Base-by-base conservation (phyloP, 306 rosid genomes). In the Luffa acutangula region DNA sequence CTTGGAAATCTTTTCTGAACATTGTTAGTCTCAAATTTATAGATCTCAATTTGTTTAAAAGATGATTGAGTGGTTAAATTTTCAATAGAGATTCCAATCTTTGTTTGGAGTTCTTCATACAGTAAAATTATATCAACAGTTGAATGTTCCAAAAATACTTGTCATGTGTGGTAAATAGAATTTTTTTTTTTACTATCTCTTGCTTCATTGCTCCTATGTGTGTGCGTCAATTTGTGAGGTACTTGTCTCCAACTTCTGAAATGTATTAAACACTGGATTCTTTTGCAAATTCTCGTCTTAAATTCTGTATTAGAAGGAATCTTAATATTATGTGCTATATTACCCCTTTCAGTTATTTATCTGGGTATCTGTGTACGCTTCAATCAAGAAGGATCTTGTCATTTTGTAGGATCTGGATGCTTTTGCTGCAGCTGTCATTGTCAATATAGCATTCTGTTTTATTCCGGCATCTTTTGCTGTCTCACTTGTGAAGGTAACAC, bases 391-490 rank as follows among this genome's bases (percentile, higher is more conserved):
- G 15, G 20, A 51, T 9, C 18, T 49, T 84, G 49, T 81, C 14
- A 78, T 74, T 82, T 79, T 89, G 85, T 81, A 95, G 98, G 98
- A 95, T 84, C 88, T 95, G 89, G 98, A 95, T 78, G 98, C 98
- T 59, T 94, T 94, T 86, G 91, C 98, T 74, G 97, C 93, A 79
- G 97, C 98, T 46, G 56, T 94, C 86, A 89, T 94, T 83, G 87
- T 93, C 77, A 94, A 83, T 64, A 92, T 94, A 81, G 97, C 98
- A 48, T 94, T 94, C 84, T 94, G 93, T 65, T 94, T 94, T 77
- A 89, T 94, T 83, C 98, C 98, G 67, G 97, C 98, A 18, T 94
- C 98, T 54, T 92, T 91, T 88, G 97, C 98, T 41, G 96, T 94
- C 83, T 84, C 97, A 70, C 82, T 94, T 85, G 98, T 94, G 53